These are phyloP conservation scores for Kodamaea suecica DNA, from an alignment of 1,139 yeast genomes.

Conservation along the genomic window DNA sequence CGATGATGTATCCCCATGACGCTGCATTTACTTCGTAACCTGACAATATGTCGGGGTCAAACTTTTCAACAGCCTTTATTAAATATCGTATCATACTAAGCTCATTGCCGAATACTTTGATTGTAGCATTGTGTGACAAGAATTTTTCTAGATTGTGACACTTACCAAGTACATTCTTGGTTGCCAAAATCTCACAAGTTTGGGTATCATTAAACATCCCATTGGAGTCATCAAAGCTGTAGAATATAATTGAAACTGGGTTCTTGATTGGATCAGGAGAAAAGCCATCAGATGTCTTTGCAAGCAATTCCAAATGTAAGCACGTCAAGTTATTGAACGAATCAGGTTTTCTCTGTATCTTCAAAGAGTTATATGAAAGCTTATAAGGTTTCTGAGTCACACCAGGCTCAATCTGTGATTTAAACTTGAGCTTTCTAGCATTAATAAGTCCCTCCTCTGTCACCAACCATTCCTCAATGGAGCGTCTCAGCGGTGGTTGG, in stretches of 20 bases:
- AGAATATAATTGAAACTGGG: constrained; percentile 56
- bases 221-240: constrained; percentile 54
- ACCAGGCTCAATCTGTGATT: constrained; percentile 51
- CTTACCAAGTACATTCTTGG: constrained; percentile 1
- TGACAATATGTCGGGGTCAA: constrained; percentile 84
- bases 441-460: constrained; percentile 14
- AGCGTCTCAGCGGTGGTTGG: constrained; percentile 30
- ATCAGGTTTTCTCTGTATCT: constrained; percentile 41
- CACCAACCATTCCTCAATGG: constrained; percentile 21
- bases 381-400: constrained; percentile 38
- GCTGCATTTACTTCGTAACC: constrained; percentile 80
- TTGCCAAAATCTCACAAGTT: constrained; percentile 30
- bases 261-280: constrained; percentile 70
- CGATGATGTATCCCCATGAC: constrained; percentile 90
- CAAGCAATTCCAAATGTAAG: constrained; percentile 66
- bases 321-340: constrained; percentile 50
- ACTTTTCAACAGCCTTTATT: constrained; percentile 50
- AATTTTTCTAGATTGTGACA: neutral
- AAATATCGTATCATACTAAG: constrained; percentile 53
- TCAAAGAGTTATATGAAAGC: constrained; percentile 30
- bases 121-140: neutral
- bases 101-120: constrained; percentile 46
- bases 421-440: constrained; percentile 19
- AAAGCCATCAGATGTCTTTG: constrained; percentile 42
- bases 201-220: constrained; percentile 19